phyloP scores from a whole-genome alignment of 2,329 filamentous ascomycete genomes.

The Trichoderma sp. region DNA sequence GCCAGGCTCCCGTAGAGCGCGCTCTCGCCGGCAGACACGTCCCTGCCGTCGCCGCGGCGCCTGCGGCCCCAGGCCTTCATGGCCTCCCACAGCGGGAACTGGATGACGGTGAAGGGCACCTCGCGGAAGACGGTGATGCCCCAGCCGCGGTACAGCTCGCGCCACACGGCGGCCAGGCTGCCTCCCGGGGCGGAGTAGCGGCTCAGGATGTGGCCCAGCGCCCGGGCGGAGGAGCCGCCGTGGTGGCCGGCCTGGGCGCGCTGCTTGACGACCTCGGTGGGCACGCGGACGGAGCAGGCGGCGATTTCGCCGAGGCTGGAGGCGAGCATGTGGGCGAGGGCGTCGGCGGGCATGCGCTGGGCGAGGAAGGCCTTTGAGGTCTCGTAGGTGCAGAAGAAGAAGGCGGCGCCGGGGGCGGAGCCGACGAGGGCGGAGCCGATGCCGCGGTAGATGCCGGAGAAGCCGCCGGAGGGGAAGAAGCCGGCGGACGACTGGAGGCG shows the following conservation, averaged over 20 bases:
- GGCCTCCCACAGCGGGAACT: conserved; percentile 95
- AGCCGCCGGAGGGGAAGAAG: conserved; percentile 81
- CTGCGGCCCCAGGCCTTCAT: conserved; percentile 70
- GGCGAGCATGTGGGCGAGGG: conserved; percentile 72
- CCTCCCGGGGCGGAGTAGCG: conserved; percentile 35
- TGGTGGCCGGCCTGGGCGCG: conserved; percentile 85
- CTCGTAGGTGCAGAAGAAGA: conserved; percentile 97
- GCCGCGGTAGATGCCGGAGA: conserved; percentile 88
- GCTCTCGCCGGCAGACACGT: conserved; percentile 71
- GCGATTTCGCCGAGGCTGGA: conserved; percentile 85
- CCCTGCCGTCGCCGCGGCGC: conserved; percentile 32
- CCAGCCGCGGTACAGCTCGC: conserved; percentile 88
- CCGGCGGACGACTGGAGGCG: conserved; percentile 80
- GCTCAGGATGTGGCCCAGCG: conserved; percentile 67
- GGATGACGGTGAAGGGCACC: conserved; percentile 94
- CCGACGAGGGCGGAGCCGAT: conserved; percentile 86
- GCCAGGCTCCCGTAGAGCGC: conserved; percentile 80
- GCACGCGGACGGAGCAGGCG: conserved; percentile 87
- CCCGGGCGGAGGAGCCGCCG: conserved; percentile 63
- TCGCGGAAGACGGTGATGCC: conserved; percentile 90
- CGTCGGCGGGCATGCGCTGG: conserved; percentile 27
- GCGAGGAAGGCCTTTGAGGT: conserved; percentile 58
- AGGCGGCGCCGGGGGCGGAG: conserved; percentile 86
- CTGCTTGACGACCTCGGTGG: conserved; percentile 97
- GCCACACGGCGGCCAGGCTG: conserved; percentile 61